Conservation (phyloP, 371 early-diverging fungal genomes). For the Mucor velutinosus region DNA sequence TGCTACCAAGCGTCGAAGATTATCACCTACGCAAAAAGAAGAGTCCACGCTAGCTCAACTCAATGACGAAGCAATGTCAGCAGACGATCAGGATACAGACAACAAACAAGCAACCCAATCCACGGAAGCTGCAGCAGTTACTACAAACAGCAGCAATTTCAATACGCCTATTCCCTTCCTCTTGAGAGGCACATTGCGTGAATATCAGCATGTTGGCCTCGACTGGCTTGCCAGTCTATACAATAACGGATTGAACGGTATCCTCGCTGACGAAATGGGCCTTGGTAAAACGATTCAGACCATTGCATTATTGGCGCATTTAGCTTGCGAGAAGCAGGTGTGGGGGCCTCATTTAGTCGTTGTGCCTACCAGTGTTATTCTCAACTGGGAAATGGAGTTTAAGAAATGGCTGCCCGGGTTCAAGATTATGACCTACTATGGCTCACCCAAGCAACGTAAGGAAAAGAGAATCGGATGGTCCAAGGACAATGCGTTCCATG, state of each 20-base stretch:
- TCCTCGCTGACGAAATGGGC: constrained; percentile 99
- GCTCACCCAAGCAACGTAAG: constrained; percentile 76
- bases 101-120: constrained; percentile 13
- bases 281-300: constrained; percentile 98
- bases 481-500: constrained; percentile 82
- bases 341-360: constrained; percentile 92
- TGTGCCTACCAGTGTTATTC: constrained; percentile 90
- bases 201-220: constrained; percentile 79
- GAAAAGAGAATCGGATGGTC: constrained; percentile 82
- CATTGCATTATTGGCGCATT: constrained; percentile 78
- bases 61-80: neutral
- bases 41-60: neutral
- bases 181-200: constrained; percentile 69
- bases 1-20: neutral
- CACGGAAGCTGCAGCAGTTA: constrained; percentile 36
- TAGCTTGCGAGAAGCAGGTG: constrained; percentile 71
- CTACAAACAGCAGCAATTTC: constrained; percentile 31
- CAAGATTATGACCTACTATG: constrained; percentile 85
- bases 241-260: constrained; percentile 93
- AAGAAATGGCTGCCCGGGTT: constrained; percentile 90
- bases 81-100: neutral
- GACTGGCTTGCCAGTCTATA: constrained; percentile 90
- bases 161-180: constrained; percentile 60
- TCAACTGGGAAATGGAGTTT: constrained; percentile 96
- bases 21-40: neutral